phyloP scores from a whole-genome alignment of 768 basidiomycete genomes.

The Polyporus arcularius region DNA sequence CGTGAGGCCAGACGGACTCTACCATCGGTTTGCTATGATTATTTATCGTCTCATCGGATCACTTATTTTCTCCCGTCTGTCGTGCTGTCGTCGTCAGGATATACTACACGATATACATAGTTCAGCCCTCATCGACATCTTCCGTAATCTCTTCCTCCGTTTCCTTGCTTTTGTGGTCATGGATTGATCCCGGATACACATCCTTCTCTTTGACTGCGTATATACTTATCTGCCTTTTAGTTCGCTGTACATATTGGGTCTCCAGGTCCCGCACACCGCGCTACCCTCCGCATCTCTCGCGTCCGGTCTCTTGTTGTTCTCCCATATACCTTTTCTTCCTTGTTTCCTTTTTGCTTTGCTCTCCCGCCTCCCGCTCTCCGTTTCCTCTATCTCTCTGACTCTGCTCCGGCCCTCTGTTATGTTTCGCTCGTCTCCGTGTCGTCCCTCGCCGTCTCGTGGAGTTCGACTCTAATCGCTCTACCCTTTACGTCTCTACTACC shows the following conservation, averaged over 20 bases:
- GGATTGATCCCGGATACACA: conserved; percentile 26
- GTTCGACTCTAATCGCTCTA: conserved; percentile 13
- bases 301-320: conserved; percentile 12
- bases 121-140: conserved; percentile 24
- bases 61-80: conserved; percentile 19
- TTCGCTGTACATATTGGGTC: conserved; percentile 20
- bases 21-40: conserved; percentile 21
- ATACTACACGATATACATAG: conserved; percentile 29
- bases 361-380: conserved; percentile 6
- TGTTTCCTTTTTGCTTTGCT: conserved; percentile 21
- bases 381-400: conserved; percentile 25
- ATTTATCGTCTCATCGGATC: conserved; percentile 22
- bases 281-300: conserved; percentile 19
- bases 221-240: conserved; percentile 37
- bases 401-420: conserved; percentile 24
- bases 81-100: conserved; percentile 24
- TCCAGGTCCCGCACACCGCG: conserved; percentile 19
- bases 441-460: conserved; percentile 5
- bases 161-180: conserved; percentile 21
- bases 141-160: conserved; percentile 28
- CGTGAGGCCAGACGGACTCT: conserved; percentile 20
- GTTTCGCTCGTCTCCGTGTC: conserved; percentile 27
- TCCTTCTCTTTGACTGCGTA: conserved; percentile 22
- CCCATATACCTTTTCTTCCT: conserved; percentile 31
- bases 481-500: background rate